A percentile compares a stretch with the other conserved stretches of the same genome.
These are phyloP conservation scores for Yamadazyma mexicana DNA, from an alignment of 1,139 yeast species.

Conservation along the genomic window DNA sequence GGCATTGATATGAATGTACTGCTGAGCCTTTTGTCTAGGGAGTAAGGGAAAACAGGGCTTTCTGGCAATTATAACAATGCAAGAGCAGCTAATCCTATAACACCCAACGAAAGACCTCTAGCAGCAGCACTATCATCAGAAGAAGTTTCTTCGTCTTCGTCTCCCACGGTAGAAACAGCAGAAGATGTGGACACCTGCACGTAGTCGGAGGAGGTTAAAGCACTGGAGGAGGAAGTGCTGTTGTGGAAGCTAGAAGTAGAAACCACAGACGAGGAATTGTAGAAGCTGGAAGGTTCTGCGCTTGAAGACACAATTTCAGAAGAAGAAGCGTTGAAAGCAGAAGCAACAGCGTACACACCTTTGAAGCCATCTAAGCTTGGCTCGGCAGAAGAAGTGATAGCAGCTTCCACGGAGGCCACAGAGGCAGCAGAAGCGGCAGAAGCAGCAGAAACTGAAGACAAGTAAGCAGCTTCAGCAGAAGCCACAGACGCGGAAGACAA, in stretches of 20 bases:
- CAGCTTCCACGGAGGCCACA: slow-evolving; percentile 18
- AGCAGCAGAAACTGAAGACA: slow-evolving; percentile 17
- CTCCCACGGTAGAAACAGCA: slow-evolving; percentile 16
- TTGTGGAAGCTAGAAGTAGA: slow-evolving; percentile 12
- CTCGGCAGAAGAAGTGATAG: slow-evolving; percentile 12
- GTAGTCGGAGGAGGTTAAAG: neutral
- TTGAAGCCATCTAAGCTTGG: slow-evolving; percentile 35
- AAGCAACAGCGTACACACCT: slow-evolving; percentile 51
- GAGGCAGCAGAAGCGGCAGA: slow-evolving; percentile 18
- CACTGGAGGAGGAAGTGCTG: slow-evolving; percentile 6
- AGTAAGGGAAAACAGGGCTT: no score
- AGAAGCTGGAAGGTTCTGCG: slow-evolving; percentile 9
- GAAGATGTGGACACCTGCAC: slow-evolving; percentile 5
- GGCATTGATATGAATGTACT: no score
- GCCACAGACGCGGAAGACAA: slow-evolving; percentile 18
- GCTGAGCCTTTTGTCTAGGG: no score
- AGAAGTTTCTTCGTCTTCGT: slow-evolving; percentile 12
- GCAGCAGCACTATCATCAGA: slow-evolving; percentile 29
- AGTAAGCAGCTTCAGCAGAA: slow-evolving; percentile 20
- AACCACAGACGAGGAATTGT: slow-evolving; percentile 9
- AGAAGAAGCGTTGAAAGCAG: slow-evolving; percentile 23
- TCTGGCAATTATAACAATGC: slow-evolving; percentile 41
- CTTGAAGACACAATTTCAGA: slow-evolving; percentile 4
- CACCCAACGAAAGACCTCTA: slow-evolving; percentile 33
- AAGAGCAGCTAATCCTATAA: slow-evolving; percentile 48